Conservation (phyloP, 257 asterid species). For the Solanum chilense region DNA sequence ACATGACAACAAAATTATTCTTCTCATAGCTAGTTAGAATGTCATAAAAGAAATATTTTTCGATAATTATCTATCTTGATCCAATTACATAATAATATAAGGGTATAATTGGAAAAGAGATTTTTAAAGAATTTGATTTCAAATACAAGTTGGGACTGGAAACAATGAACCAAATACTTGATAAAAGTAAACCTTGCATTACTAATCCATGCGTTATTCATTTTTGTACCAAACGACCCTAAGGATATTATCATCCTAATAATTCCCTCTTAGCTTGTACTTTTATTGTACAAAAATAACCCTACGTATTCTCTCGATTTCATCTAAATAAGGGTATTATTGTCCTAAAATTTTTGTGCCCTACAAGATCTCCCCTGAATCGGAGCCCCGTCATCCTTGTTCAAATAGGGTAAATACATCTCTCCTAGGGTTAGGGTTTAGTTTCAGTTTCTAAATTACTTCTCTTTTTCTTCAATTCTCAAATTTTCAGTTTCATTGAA, state of each 20-base stretch:
- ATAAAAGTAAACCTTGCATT: no score
- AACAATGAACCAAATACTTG: no score
- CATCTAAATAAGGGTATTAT: neutral
- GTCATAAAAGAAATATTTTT: no score
- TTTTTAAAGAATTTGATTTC: no score
- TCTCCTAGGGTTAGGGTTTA: neutral
- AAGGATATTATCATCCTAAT: neutral
- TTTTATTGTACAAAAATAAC: neutral
- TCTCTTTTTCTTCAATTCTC: neutral
- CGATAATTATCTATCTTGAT: no score
- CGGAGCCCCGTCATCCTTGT: slow-evolving; percentile 1
- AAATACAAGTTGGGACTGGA: no score
- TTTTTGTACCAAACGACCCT: no score
- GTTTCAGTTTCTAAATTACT: neutral
- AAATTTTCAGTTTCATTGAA: neutral
- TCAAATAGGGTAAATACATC: neutral
- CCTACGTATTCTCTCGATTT: neutral
- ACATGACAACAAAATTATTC: no score
- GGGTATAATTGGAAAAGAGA: no score
- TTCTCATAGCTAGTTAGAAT: no score
- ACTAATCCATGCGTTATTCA: no score
- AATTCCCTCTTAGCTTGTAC: neutral
- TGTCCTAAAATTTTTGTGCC: neutral
- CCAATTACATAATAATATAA: no score
- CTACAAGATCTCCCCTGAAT: neutral